Conservation (phyloP, 768 basidiomycete genomes). For the Boletus reticulatus region DNA sequence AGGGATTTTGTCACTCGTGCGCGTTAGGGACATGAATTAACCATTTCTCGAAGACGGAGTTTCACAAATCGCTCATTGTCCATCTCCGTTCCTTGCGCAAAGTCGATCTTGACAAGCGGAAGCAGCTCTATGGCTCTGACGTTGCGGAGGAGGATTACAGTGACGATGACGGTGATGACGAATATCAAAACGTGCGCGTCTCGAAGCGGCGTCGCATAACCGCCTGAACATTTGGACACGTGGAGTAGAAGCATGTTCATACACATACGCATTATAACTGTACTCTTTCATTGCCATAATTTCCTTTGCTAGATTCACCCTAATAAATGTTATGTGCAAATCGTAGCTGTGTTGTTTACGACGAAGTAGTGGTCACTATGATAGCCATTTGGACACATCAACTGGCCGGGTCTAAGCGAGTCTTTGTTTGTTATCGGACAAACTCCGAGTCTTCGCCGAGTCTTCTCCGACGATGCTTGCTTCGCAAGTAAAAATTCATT, state of each 20-base stretch:
- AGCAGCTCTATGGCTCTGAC: constrained; percentile 40
- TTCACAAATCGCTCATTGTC: constrained; percentile 58
- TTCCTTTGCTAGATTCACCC: constrained; percentile 27
- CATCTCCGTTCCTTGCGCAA: constrained; percentile 62
- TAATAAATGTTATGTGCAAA: constrained; percentile 26
- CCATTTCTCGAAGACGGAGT: constrained; percentile 51
- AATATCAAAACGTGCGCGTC: constrained; percentile 30
- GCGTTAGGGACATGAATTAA: neutral
- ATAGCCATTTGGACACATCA: neutral
- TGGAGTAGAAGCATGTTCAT: constrained; percentile 19
- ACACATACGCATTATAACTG: constrained; percentile 25
- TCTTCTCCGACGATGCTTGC: no score
- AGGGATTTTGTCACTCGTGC: constrained; percentile 10
- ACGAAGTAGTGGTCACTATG: neutral
- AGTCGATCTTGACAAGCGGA: constrained; percentile 51
- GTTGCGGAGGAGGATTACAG: constrained; percentile 36
- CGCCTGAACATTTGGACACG: constrained; percentile 21
- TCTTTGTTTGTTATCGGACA: no score
- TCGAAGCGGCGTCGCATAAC: constrained; percentile 31
- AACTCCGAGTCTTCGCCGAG: no score
- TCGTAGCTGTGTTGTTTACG: neutral
- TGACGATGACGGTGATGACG: constrained; percentile 36
- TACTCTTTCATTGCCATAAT: constrained; percentile 29
- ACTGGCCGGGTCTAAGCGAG: no score
- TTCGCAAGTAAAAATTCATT: no score